Conservation (phyloP, 2,329 filamentous ascomycete genomes). For the Fusarium sp. region DNA sequence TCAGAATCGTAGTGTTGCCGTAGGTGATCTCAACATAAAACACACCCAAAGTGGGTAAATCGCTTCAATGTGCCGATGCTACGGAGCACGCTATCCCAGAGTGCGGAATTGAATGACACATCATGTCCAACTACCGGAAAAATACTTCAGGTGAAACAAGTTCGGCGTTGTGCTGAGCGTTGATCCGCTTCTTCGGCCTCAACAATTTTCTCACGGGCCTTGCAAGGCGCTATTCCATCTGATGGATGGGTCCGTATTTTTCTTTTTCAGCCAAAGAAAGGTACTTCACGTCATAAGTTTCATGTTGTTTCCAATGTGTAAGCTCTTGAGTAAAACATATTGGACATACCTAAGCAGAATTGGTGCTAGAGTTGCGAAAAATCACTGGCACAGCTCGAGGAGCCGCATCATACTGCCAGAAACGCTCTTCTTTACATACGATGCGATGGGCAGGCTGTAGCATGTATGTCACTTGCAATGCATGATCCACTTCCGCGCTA, state of each 20-base stretch:
- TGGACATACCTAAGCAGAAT: slow-evolving; percentile 11
- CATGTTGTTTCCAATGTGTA: slow-evolving; percentile 33
- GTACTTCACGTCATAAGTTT: not conserved
- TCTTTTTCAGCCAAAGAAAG: not conserved
- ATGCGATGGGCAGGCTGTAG: slow-evolving; percentile 48
- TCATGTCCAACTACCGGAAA: slow-evolving; percentile 40
- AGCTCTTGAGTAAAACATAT: slow-evolving; percentile 17
- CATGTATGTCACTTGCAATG: slow-evolving; percentile 50
- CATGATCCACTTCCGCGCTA: slow-evolving; percentile 35
- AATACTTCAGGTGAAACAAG: slow-evolving; percentile 46
- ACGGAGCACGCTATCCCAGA: not conserved
- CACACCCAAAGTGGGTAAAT: not conserved
- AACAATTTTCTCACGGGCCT: slow-evolving; percentile 37
- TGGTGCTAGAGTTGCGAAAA: slow-evolving; percentile 30
- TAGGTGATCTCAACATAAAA: not conserved
- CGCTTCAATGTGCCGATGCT: not conserved
- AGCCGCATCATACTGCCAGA: slow-evolving; percentile 34
- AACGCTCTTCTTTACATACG: slow-evolving; percentile 23
- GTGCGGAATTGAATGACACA: not conserved
- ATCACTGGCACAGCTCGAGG: slow-evolving; percentile 39
- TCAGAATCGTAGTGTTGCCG: not conserved
- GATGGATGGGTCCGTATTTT: not conserved
- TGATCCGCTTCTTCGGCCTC: slow-evolving; percentile 31
- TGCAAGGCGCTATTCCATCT: not conserved
- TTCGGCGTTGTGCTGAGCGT: slow-evolving; percentile 28